phyloP scores from a whole-genome alignment of 768 basidiomycete genomes.

The Coprinopsis cinerea region DNA sequence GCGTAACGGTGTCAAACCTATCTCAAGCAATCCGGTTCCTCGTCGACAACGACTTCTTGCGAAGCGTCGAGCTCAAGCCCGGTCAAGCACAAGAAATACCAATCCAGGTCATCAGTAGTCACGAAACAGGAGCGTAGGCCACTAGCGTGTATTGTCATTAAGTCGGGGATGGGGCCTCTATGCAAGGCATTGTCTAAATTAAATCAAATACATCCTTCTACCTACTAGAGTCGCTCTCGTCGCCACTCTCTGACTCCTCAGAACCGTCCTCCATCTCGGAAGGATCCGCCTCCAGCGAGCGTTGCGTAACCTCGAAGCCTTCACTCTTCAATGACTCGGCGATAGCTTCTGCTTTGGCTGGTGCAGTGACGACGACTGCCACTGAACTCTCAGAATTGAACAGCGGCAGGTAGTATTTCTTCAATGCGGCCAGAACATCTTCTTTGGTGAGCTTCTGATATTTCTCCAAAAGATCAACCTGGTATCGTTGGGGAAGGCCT shows the following conservation, averaged over 20 bases:
- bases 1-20: conserved; percentile 83
- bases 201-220: background rate
- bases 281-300: conserved; percentile 56
- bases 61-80: conserved; percentile 70
- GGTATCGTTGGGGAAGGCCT: conserved; percentile 68
- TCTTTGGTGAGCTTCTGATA: conserved; percentile 76
- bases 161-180: background rate
- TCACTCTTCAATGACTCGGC: conserved; percentile 49
- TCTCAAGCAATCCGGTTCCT: conserved; percentile 90
- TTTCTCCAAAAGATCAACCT: conserved; percentile 70
- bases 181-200: too few species aligned
- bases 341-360: conserved; percentile 72
- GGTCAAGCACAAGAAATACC: conserved; percentile 64
- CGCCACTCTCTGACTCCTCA: conserved; percentile 22
- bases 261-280: conserved; percentile 39
- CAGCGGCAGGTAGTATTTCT: conserved; percentile 76
- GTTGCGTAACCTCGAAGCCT: conserved; percentile 80
- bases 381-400: conserved; percentile 75
- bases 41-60: conserved; percentile 84
- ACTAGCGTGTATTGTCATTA: background rate
- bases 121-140: background rate
- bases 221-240: conserved; percentile 4
- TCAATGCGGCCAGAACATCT: conserved; percentile 65
- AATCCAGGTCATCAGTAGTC: conserved; percentile 50
- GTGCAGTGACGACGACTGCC: conserved; percentile 77